Conservation (phyloP, 2,329 filamentous ascomycete species). For the Aspergillus fischeri region DNA sequence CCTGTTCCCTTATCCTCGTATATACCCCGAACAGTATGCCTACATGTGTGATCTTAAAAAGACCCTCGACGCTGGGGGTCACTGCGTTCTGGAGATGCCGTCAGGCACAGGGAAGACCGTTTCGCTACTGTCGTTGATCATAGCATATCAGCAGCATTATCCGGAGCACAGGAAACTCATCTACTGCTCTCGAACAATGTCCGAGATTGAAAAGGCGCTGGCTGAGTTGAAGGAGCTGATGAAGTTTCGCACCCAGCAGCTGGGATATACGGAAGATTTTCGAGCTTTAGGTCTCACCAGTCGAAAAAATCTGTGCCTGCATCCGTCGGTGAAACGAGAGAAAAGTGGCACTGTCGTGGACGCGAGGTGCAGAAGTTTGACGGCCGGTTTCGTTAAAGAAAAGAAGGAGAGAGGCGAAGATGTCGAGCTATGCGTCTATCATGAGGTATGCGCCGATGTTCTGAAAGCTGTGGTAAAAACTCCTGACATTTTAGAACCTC, state of each 20-base stretch:
- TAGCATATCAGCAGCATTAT: constrained; percentile 93
- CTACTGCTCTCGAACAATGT: constrained; percentile 99
- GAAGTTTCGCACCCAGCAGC: constrained; percentile 85
- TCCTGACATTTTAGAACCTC: constrained; percentile 61
- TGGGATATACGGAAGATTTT: constrained; percentile 92
- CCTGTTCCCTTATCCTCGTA: constrained; percentile 70
- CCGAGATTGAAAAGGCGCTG: constrained; percentile 96
- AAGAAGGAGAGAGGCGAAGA: constrained; percentile 95
- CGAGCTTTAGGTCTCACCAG: constrained; percentile 87
- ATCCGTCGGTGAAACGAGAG: constrained; percentile 92
- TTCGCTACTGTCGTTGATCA: constrained; percentile 87
- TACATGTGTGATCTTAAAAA: constrained; percentile 82
- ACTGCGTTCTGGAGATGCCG: constrained; percentile 98
- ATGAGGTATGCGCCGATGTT: constrained; percentile 60
- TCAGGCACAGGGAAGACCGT: constrained; percentile 98
- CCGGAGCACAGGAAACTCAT: constrained; percentile 94
- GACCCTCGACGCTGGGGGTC: constrained; percentile 88
- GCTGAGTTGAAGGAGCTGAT: constrained; percentile 88
- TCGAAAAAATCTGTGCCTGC: constrained; percentile 93
- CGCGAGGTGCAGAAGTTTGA: constrained; percentile 90
- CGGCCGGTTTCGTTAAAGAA: constrained; percentile 94
- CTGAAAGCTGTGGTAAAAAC: not conserved
- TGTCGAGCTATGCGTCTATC: constrained; percentile 91
- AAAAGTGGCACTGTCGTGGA: constrained; percentile 94
- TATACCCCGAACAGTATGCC: constrained; percentile 71